Evolutionary conservation across 495 filamentous ascomycete genomes (phyloP), one percentile per base, ranked within the genome.

Genomic region (Lophiotrema nucula): DNA sequence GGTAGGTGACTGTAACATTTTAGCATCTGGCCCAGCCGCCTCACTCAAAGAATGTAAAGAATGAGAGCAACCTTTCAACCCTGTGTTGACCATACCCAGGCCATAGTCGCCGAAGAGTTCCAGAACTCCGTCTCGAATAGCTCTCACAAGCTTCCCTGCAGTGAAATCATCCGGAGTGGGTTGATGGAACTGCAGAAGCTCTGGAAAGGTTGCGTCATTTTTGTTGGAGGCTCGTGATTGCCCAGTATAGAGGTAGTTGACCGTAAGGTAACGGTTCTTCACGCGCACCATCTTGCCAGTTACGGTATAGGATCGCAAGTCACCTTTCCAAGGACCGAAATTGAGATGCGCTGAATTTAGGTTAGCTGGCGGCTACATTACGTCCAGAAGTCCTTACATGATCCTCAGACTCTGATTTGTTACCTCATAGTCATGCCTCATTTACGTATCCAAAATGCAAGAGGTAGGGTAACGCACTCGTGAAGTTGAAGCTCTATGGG

Each of bases 61-160:
- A 35, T 18, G 44, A 6, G 19, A 47, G 43, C 28, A 18, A 88
- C 90, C 80, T 65, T 80, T 79, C 18, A 95, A 68, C 59, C 82
- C 85, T 3, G 79, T 79, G 1, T 71, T 65, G 12, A 79, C 73
- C 51, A 84, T 77, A 4, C 92, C 93, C 5, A 84, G 74, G 1
- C 93, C 92, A 70, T 88, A 95, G 69, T 98, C 92, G n/a, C 93
- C 93, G 69, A 92, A 97, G 16, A 95, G 72, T 23, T 81, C 74
- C 10, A 77, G 72, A 3, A 95, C 81, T 49, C 86, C 80, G 27
- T 84, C 78, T 51, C 82, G 82, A 54, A 98, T 82, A 48, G 81
- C 78, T 39, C 80, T 83, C 1, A 85, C 70, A 3, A 98, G 77
- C 10, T 81, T 53, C 12, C 82, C 77, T 3, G 81, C 72, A 10